Percentiles rank a stretch among this genome's conserved stretches.
These are phyloP conservation scores for Chaetomidium leptoderma DNA, from an alignment of 495 filamentous ascomycete species.

Conservation along the genomic window DNA sequence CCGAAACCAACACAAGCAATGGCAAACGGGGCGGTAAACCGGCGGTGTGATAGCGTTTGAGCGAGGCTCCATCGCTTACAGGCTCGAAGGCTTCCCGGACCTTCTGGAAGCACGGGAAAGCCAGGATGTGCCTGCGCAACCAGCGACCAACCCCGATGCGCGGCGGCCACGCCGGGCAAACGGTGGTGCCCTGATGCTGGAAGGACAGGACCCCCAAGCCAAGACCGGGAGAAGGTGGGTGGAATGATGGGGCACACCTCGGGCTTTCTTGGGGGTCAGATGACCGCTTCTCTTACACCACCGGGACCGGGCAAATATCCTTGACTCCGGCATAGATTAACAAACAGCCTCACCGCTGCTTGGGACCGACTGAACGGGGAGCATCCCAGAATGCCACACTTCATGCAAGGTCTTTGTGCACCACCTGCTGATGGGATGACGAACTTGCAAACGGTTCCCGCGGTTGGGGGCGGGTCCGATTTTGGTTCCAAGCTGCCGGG, in stretches of 20 bases:
- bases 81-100: background rate
- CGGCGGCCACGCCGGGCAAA: background rate
- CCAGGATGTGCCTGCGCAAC: background rate
- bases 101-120: conserved; percentile 15
- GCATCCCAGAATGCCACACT: background rate
- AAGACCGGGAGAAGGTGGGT: background rate
- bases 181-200: background rate
- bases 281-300: conserved; percentile 5
- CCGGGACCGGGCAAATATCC: background rate
- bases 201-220: background rate
- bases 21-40: background rate
- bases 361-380: background rate
- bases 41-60: conserved; percentile 9
- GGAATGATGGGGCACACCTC: background rate
- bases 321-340: background rate
- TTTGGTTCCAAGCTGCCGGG: conserved; percentile 25
- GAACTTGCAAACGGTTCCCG: background rate
- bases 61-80: background rate
- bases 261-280: background rate
- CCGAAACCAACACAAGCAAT: background rate
- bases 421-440: background rate
- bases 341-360: conserved; percentile 4
- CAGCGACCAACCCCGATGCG: background rate
- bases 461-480: conserved; percentile 3
- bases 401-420: conserved; percentile 8